Base-by-base conservation (phyloP, 2,329 filamentous ascomycete genomes). In the Pyricularia pennisetigena region DNA sequence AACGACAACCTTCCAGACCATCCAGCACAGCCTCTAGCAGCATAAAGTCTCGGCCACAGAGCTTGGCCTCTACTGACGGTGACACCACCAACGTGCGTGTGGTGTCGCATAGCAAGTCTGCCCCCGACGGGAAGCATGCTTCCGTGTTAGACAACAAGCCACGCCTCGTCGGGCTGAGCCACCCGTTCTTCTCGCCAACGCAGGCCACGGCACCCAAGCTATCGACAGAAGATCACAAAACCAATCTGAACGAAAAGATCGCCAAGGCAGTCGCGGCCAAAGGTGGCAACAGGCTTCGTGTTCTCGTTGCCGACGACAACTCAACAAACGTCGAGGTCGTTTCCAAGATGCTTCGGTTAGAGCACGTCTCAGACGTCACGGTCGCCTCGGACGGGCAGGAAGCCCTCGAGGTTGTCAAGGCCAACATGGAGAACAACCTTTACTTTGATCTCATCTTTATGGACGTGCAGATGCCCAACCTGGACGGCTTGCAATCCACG, bases 401-500 rank as follows among this genome's bases (percentile, higher is more conserved):
- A 78, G 94, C 94, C 0, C 92, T 93, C 69, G 93, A 97, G 70
- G 82, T 90, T 30, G 93, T 97, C 71, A 94, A 93, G 75, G 88
- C 88, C 20, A 90, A 88, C 71, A 95, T 97, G 90, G 87, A 89
- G 66, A 85, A 85, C 30, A 85, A 89, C 67, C 83, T 85, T 68
- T 85, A 85, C 2, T 97, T 94, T 75, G 92, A 97, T 72, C 83
- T 97, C 29, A 94, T 97, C 71, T 95, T 97, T 75, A 97, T 97
- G 94, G 94, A 97, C 74, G 90, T 97, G 8, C 92, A 92, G 78
- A 97, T 97, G 94, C 94, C 94, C 3, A 96, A 95, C 71, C 85
- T 97, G 16, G 93, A 97, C 74, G 94, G 94, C 1, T 81, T 97
- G 28, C 90, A 97, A 76, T 94, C 90, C 64, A 97, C 94, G 0